Percentiles rank a stretch among this genome's conserved stretches.
Conservation (phyloP, 805 yeast genomes). For the Candida wancherniae region DNA sequence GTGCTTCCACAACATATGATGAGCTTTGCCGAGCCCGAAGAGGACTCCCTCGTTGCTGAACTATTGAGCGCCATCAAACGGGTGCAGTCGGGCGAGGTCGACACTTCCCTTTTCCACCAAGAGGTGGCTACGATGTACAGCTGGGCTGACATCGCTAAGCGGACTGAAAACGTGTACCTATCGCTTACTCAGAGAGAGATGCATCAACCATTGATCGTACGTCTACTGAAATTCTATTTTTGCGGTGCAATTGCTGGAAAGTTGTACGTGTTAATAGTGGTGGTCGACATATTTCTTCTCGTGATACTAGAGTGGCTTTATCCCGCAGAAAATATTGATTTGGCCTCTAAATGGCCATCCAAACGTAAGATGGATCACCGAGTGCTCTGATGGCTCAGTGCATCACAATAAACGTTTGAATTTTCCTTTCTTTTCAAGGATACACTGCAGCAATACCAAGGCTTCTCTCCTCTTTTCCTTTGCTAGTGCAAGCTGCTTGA, state of each 20-base stretch:
- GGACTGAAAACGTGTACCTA: constrained; percentile 82
- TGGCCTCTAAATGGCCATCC: constrained; percentile 75
- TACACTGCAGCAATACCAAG: constrained; percentile 1
- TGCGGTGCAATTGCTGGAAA: constrained; percentile 86
- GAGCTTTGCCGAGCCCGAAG: constrained; percentile 83
- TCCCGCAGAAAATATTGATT: constrained; percentile 69
- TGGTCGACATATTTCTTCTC: constrained; percentile 70
- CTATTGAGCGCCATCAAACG: constrained; percentile 64
- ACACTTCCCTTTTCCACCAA: constrained; percentile 72
- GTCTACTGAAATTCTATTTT: constrained; percentile 60
- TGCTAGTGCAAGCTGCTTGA: too few species aligned
- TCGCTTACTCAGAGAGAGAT: constrained; percentile 35
- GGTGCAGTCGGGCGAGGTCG: constrained; percentile 53
- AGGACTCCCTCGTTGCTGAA: constrained; percentile 70
- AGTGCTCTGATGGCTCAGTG: too few species aligned
- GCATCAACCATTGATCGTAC: constrained; percentile 51
- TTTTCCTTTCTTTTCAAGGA: too few species aligned
- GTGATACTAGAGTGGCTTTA: constrained; percentile 61
- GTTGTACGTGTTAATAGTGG: constrained; percentile 71
- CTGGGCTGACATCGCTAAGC: constrained; percentile 82
- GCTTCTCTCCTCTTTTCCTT: constrained; percentile 7
- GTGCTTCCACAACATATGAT: constrained; percentile 93
- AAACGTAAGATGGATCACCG: constrained; percentile 8
- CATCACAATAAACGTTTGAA: too few species aligned
- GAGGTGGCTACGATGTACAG: constrained; percentile 80